A percentile compares a stretch with the other conserved stretches of the same genome.
phyloP scores from a whole-genome alignment of 2,329 filamentous ascomycete genomes.

The Lasiodiplodia hormozganensis region DNA sequence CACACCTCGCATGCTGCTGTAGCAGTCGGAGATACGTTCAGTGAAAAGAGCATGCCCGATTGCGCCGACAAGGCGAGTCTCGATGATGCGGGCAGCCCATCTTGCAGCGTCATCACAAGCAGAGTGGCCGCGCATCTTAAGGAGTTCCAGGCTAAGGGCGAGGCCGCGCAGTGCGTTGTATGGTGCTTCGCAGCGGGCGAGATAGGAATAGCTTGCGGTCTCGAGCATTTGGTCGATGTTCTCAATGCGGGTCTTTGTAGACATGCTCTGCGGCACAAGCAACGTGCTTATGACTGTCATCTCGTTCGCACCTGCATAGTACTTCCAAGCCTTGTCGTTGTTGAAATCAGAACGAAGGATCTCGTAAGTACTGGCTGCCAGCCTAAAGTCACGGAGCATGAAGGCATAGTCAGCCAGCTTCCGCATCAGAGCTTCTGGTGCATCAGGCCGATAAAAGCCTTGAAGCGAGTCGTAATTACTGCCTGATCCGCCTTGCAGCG shows the following conservation, averaged over 20 bases:
- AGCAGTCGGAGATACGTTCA: slow-evolving; percentile 86
- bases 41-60: slow-evolving; percentile 83
- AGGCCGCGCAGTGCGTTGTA: slow-evolving; percentile 83
- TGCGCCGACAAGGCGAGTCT: slow-evolving; percentile 72
- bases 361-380: slow-evolving; percentile 91
- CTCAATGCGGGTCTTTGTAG: slow-evolving; percentile 79
- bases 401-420: slow-evolving; percentile 95
- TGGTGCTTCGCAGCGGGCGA: slow-evolving; percentile 79
- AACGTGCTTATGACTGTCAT: slow-evolving; percentile 90
- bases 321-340: slow-evolving; percentile 96
- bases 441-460: slow-evolving; percentile 84
- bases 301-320: slow-evolving; percentile 92
- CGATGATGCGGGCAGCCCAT: slow-evolving; percentile 83
- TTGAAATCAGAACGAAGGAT: slow-evolving; percentile 86
- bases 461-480: slow-evolving; percentile 79
- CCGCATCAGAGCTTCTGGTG: slow-evolving; percentile 88
- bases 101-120: slow-evolving; percentile 85
- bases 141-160: slow-evolving; percentile 77
- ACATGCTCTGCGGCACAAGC: slow-evolving; percentile 72
- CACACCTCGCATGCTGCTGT: slow-evolving; percentile 73
- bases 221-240: slow-evolving; percentile 87
- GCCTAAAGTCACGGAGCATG: slow-evolving; percentile 95
- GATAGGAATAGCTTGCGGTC: slow-evolving; percentile 89
- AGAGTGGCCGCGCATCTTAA: slow-evolving; percentile 79
- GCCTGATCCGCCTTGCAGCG: slow-evolving; percentile 52